Conservation (phyloP, 2,329 filamentous ascomycete genomes). For the Fusarium buharicum region DNA sequence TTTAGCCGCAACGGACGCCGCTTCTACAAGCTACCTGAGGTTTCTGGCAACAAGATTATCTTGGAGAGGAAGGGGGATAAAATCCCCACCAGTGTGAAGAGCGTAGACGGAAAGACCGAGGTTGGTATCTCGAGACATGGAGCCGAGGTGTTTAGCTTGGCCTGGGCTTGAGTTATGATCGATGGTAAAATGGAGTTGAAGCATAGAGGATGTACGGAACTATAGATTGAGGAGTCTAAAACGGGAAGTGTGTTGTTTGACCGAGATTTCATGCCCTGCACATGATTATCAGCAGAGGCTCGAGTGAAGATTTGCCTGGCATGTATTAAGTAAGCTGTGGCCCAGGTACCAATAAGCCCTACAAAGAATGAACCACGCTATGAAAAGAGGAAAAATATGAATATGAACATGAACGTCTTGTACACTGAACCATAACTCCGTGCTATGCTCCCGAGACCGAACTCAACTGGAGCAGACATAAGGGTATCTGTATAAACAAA, state of each 20-base stretch:
- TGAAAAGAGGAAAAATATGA: slow-evolving; percentile 6
- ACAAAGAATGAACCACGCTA: neutral
- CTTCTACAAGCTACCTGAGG: slow-evolving; percentile 61
- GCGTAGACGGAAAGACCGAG: slow-evolving; percentile 53
- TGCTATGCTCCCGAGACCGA: slow-evolving; percentile 38
- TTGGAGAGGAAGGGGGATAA: slow-evolving; percentile 56
- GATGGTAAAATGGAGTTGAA: neutral
- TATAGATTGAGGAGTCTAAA: slow-evolving; percentile 8
- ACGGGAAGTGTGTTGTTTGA: slow-evolving; percentile 2
- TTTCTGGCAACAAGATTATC: slow-evolving; percentile 46
- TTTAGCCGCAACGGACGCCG: slow-evolving; percentile 62
- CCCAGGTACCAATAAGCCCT: neutral
- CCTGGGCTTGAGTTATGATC: slow-evolving; percentile 44
- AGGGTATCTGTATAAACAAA: slow-evolving; percentile 36
- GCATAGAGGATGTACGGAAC: slow-evolving; percentile 1
- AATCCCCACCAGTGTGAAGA: slow-evolving; percentile 54
- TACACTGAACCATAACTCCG: slow-evolving; percentile 40
- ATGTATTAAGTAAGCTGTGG: neutral
- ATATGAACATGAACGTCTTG: slow-evolving; percentile 35
- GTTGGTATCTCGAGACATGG: slow-evolving; percentile 58
- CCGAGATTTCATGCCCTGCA: neutral
- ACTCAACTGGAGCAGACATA: slow-evolving; percentile 15
- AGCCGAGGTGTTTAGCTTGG: slow-evolving; percentile 55
- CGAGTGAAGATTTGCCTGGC: neutral
- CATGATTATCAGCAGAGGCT: neutral